Conservation (phyloP, 495 filamentous ascomycete species). For the Penicillium argentinense region DNA sequence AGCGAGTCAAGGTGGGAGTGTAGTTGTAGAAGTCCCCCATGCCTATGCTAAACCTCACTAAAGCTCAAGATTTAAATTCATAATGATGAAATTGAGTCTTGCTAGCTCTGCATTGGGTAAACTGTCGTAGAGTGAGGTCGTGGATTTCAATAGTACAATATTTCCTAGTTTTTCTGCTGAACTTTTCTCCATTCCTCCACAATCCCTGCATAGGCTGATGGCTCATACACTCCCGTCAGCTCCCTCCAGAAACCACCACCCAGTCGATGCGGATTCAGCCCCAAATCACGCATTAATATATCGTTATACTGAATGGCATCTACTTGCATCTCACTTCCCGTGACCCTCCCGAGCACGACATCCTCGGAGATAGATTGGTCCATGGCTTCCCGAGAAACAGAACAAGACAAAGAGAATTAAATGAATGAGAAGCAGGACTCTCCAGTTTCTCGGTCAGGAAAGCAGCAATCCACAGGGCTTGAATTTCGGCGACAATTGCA, state of each 20-base stretch:
- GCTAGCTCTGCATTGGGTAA: no score
- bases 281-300: slow-evolving; percentile 29
- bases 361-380: slow-evolving; percentile 25
- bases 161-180: no score
- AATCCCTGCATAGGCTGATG: slow-evolving; percentile 30
- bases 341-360: slow-evolving; percentile 27
- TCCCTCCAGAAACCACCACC: slow-evolving; percentile 26
- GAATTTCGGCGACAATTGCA: slow-evolving; percentile 57
- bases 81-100: no score
- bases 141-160: no score
- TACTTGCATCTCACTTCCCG: slow-evolving; percentile 24
- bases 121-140: no score
- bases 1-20: no score
- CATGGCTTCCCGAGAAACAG: slow-evolving; percentile 11
- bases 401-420: slow-evolving; percentile 3
- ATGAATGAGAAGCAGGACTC: neutral
- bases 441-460: slow-evolving; percentile 43
- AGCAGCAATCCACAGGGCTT: slow-evolving; percentile 67
- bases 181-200: slow-evolving; percentile 34
- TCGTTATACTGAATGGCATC: slow-evolving; percentile 39
- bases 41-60: no score
- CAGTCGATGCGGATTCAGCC: slow-evolving; percentile 29
- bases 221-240: slow-evolving; percentile 27
- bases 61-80: no score
- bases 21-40: no score